A percentile compares a stretch with the other conserved stretches of the same genome.
These are phyloP conservation scores for Uncinocarpus reesii DNA, from an alignment of 2,329 filamentous ascomycete genomes.

Conservation along the genomic window DNA sequence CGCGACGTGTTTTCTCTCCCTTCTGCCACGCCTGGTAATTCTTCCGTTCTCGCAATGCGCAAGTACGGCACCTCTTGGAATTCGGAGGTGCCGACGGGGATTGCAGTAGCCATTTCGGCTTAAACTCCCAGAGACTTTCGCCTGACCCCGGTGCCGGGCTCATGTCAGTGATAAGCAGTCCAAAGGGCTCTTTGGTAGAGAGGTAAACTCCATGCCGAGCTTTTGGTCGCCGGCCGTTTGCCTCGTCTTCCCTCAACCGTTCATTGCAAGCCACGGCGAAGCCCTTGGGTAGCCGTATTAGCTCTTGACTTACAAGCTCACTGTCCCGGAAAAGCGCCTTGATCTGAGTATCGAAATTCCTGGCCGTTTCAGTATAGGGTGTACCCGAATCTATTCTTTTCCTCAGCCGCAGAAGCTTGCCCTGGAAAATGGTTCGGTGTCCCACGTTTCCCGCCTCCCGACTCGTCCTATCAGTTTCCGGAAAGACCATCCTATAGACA, in stretches of 20 bases:
- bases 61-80: constrained; percentile 62
- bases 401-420: constrained; percentile 51
- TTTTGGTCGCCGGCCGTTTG: constrained; percentile 34
- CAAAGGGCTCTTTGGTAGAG: constrained; percentile 48
- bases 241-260: constrained; percentile 43
- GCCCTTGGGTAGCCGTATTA: constrained; percentile 40
- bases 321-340: constrained; percentile 46
- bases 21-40: constrained; percentile 29
- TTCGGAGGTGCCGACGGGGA: constrained; percentile 58
- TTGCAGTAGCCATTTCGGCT: constrained; percentile 74
- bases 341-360: constrained; percentile 36
- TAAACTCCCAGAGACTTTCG: constrained; percentile 56
- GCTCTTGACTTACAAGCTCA: constrained; percentile 47
- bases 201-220: constrained; percentile 44
- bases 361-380: constrained; percentile 41
- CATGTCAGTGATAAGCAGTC: constrained; percentile 68
- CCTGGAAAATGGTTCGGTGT: constrained; percentile 22
- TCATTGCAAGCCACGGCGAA: constrained; percentile 45
- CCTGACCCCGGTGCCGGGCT: constrained; percentile 33
- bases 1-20: constrained; percentile 24
- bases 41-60: constrained; percentile 49
- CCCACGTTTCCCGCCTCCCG: constrained; percentile 9
- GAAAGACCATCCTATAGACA: constrained; percentile 52
- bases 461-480: constrained; percentile 21
- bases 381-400: constrained; percentile 46